These are phyloP conservation scores for Gnomoniopsis sp. DNA, from an alignment of 2,329 filamentous ascomycete genomes.

Conservation along the genomic window DNA sequence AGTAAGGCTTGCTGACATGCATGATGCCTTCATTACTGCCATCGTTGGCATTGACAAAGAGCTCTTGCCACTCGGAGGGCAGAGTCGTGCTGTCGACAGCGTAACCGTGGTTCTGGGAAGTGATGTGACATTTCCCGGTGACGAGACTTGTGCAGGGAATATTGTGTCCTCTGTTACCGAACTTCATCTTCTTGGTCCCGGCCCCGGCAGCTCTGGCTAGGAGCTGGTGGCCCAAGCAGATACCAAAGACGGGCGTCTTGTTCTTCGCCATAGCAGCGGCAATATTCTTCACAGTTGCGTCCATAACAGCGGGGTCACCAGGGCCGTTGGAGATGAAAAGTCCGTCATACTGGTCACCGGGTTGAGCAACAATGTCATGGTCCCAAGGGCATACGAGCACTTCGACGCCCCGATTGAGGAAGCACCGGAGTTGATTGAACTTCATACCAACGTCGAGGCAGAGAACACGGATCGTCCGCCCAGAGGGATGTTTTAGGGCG, in stretches of 20 bases:
- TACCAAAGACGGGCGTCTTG: constrained; percentile 87
- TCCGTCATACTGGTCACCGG: constrained; percentile 85
- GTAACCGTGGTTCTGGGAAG: constrained; percentile 97
- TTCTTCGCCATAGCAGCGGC: constrained; percentile 71
- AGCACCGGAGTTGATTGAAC: constrained; percentile 94
- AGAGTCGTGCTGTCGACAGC: constrained; percentile 81
- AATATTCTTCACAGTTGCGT: constrained; percentile 76
- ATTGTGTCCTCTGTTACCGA: constrained; percentile 97
- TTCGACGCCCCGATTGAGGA: constrained; percentile 87
- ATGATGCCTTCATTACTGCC: constrained; percentile 97
- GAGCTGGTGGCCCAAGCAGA: constrained; percentile 92
- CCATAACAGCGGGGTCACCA: constrained; percentile 86
- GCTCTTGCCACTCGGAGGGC: constrained; percentile 78
- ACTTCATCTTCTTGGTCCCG: constrained; percentile 93
- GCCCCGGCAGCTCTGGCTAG: constrained; percentile 86
- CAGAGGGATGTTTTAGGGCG: constrained; percentile 82
- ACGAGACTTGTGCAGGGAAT: constrained; percentile 96
- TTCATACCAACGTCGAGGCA: constrained; percentile 98
- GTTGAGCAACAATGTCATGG: constrained; percentile 77
- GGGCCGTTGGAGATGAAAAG: constrained; percentile 98
- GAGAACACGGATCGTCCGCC: constrained; percentile 79
- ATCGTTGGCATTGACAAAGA: constrained; percentile 98
- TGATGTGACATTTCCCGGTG: constrained; percentile 96
- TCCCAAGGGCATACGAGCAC: constrained; percentile 95
- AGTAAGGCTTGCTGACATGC: constrained; percentile 80